Evolutionary conservation across 495 filamentous ascomycete species (phyloP).

Genomic region (Aspergillus coremiiformis): DNA sequence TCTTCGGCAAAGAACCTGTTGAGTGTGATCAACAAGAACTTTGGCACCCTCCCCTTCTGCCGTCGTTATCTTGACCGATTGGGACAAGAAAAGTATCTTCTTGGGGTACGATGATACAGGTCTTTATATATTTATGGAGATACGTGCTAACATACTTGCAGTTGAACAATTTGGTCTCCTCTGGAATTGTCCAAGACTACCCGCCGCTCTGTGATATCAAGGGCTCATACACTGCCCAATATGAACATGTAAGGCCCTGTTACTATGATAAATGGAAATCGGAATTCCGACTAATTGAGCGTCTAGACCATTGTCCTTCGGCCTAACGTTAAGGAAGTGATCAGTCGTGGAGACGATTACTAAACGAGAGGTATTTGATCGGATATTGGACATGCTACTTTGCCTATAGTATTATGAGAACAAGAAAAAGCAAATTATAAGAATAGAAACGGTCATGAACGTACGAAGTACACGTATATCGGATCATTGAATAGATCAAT

Average conservation of each 20-base stretch:
- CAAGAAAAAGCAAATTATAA: background rate
- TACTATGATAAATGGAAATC: background rate
- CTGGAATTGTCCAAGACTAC: conserved; percentile 83
- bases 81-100: conserved; percentile 80
- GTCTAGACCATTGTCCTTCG: conserved; percentile 77
- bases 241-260: conserved; percentile 69
- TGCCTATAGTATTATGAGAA: background rate
- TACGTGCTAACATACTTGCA: conserved; percentile 28
- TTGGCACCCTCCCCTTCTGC: conserved; percentile 81
- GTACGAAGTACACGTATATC: too few species aligned
- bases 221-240: conserved; percentile 92
- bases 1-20: conserved; percentile 74
- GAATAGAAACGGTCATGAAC: background rate
- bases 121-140: background rate
- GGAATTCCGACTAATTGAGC: conserved; percentile 17
- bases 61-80: conserved; percentile 78
- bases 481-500: too few species aligned
- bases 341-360: conserved; percentile 88
- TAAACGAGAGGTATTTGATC: conserved; percentile 29
- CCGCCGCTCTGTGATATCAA: conserved; percentile 86
- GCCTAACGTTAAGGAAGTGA: conserved; percentile 85
- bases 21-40: conserved; percentile 86
- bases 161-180: conserved; percentile 81
- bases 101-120: conserved; percentile 54
- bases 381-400: background rate